phyloP scores from a whole-genome alignment of 1,284 basidiomycete species.

The Puccinia brachypodii region DNA sequence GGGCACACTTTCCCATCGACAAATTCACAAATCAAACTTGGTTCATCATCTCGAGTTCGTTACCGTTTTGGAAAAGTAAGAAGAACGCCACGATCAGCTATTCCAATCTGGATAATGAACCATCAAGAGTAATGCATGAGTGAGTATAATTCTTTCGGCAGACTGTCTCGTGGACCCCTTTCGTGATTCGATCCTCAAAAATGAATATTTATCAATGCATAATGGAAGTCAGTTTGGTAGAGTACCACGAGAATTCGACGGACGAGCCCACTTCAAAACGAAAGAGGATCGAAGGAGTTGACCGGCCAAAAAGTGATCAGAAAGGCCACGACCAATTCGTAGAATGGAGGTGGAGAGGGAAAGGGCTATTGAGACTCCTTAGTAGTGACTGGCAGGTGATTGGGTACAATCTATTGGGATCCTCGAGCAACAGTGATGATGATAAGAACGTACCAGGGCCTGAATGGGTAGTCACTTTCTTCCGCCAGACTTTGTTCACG shows the following conservation, averaged over 20 bases:
- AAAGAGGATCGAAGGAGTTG: constrained; percentile 31
- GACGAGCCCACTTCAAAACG: background rate
- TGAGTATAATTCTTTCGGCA: background rate
- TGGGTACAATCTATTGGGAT: constrained; percentile 56
- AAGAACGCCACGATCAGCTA: constrained; percentile 33
- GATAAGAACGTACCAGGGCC: constrained; percentile 52
- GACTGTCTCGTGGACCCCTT: background rate
- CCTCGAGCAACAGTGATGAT: background rate
- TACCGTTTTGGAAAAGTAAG: constrained; percentile 39
- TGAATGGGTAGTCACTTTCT: constrained; percentile 63
- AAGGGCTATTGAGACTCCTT: constrained; percentile 60
- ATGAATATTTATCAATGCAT: background rate
- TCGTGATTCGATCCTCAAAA: background rate
- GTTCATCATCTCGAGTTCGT: constrained; percentile 35
- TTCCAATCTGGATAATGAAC: constrained; percentile 18
- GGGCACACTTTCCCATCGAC: constrained; percentile 15
- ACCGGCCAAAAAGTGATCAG: constrained; percentile 7
- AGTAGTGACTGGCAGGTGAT: constrained; percentile 63
- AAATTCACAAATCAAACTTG: constrained; percentile 25
- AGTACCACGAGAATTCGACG: constrained; percentile 4
- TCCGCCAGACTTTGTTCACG: constrained; percentile 63
- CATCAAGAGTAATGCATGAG: constrained; percentile 10
- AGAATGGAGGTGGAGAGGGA: constrained; percentile 60
- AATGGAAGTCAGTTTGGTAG: constrained; percentile 11
- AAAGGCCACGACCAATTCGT: background rate